These are phyloP conservation scores for Aeminium ludgeri DNA, from an alignment of 495 filamentous ascomycete species.

Conservation along the genomic window DNA sequence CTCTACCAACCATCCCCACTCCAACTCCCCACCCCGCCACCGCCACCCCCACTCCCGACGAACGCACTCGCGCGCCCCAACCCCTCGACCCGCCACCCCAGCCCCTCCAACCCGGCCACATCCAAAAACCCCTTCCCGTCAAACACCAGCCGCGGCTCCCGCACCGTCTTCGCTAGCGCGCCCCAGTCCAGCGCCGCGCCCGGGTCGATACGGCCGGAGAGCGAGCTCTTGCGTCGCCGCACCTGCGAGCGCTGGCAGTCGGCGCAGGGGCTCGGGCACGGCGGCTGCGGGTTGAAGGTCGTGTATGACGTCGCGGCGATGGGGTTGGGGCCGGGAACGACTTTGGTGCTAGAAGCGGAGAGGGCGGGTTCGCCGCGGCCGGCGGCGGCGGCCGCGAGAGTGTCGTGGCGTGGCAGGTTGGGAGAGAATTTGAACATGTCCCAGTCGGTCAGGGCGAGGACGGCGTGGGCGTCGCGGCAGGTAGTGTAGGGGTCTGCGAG, in stretches of 20 bases:
- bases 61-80: constrained; percentile 10
- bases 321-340: too few relatives aligned
- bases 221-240: too few relatives aligned
- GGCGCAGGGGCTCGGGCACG: constrained; percentile 4
- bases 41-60: too few relatives aligned
- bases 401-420: neutral
- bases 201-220: constrained; percentile 4
- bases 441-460: constrained; percentile 48
- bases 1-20: too few relatives aligned
- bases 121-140: constrained; percentile 52
- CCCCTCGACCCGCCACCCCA: constrained; percentile 10
- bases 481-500: constrained; percentile 26
- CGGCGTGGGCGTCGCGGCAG: constrained; percentile 35
- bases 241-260: constrained; percentile 4
- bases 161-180: constrained; percentile 37
- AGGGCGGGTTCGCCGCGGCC: neutral
- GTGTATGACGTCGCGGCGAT: constrained; percentile 1
- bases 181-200: constrained; percentile 33
- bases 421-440: constrained; percentile 40
- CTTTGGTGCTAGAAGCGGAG: constrained; percentile 19
- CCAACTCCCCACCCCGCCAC: too few relatives aligned
- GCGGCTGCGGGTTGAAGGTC: constrained; percentile 2
- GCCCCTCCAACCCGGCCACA: constrained; percentile 11
- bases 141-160: constrained; percentile 52
- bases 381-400: constrained; percentile 4